A percentile compares a stretch with the other conserved stretches of the same genome.
phyloP scores from a whole-genome alignment of 306 rosid species.

The Castanea crenata region DNA sequence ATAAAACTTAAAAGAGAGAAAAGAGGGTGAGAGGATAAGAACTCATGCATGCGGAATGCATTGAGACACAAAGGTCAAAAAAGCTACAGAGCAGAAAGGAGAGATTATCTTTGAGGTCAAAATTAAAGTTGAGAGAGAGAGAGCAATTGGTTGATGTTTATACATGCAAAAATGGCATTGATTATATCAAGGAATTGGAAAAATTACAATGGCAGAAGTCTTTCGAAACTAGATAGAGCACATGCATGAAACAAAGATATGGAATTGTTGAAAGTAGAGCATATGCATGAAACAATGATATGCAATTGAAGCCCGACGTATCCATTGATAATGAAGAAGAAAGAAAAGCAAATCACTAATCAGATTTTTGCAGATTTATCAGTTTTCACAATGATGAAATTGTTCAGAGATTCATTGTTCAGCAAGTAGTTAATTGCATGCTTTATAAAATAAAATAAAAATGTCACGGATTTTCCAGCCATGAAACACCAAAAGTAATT shows the following conservation, averaged over 20 bases:
- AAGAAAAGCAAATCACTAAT: constrained; percentile 46
- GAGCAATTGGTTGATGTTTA: constrained; percentile 18
- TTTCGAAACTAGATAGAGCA: constrained; percentile 32
- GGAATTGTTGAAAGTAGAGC: constrained; percentile 38
- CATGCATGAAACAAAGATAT: constrained; percentile 39
- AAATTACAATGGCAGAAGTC: constrained; percentile 23
- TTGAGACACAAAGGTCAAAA: constrained; percentile 26
- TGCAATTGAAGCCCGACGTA: constrained; percentile 24
- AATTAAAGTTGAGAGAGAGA: constrained; percentile 15
- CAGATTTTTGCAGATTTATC: constrained; percentile 63
- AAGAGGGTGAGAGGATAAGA: constrained; percentile 22
- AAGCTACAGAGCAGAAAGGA: constrained; percentile 24
- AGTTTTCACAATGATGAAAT: constrained; percentile 63
- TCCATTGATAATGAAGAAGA: constrained; percentile 28
- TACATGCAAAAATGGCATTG: constrained; percentile 36
- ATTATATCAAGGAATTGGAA: constrained; percentile 11
- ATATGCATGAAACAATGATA: constrained; percentile 42
- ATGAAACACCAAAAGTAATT: constrained; percentile 35
- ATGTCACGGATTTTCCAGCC: constrained; percentile 54
- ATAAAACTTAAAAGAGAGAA: constrained; percentile 8
- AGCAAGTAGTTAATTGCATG: constrained; percentile 33
- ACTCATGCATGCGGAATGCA: constrained; percentile 38
- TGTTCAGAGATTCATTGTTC: constrained; percentile 35
- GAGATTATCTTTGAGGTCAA: constrained; percentile 31
- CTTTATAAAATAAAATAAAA: constrained; percentile 30